Conservation (phyloP, 1,139 yeast genomes). For the Nakaseomyces sp. region DNA sequence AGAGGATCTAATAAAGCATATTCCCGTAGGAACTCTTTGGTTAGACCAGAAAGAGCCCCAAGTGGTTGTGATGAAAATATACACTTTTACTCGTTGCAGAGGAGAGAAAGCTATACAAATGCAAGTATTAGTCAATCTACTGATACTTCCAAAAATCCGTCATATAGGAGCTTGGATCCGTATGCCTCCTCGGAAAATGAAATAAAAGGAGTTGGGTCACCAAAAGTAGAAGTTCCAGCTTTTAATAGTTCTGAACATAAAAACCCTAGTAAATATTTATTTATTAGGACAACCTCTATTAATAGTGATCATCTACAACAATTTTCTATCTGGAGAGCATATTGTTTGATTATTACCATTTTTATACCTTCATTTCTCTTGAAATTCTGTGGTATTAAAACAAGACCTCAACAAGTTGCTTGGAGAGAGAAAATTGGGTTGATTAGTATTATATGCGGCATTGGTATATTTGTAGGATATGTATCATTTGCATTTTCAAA, state of each 20-base stretch:
- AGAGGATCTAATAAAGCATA: neutral
- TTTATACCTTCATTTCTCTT: conserved; percentile 85
- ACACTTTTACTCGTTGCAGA: neutral
- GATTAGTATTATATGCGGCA: conserved; percentile 59
- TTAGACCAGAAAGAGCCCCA: neutral
- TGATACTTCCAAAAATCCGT: neutral
- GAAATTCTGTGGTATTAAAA: conserved; percentile 63
- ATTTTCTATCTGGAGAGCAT: conserved; percentile 61
- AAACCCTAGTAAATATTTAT: neutral
- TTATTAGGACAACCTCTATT: neutral
- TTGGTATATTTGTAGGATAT: conserved; percentile 76
- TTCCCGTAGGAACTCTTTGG: neutral
- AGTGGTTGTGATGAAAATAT: neutral
- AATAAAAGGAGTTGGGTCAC: neutral
- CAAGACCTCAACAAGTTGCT: conserved; percentile 79
- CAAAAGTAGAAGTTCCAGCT: no score
- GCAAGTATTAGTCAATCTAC: neutral
- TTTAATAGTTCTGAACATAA: no score
- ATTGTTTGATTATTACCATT: conserved; percentile 71
- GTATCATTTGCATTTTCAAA: conserved; percentile 86
- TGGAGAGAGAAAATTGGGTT: conserved; percentile 96
- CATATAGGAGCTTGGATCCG: neutral
- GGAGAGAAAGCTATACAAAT: neutral
- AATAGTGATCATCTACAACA: neutral
- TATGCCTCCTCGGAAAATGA: neutral